These are phyloP conservation scores for Fusarium duplospermum DNA, from an alignment of 2,329 filamentous ascomycete species.

Conservation along the genomic window DNA sequence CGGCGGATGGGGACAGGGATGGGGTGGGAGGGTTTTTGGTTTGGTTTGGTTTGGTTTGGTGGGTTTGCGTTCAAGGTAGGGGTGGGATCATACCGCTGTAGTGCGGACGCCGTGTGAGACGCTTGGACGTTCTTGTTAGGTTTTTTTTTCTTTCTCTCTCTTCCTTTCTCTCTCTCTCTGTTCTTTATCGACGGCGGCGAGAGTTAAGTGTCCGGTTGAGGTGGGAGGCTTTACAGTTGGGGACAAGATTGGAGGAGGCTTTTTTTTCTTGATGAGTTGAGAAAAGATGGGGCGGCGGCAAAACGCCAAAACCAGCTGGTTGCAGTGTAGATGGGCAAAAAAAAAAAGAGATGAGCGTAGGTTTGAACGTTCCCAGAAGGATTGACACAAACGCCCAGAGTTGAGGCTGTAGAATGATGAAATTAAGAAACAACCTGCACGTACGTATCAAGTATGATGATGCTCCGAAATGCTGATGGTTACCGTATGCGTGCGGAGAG, in stretches of 20 bases:
- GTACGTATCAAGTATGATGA: slow-evolving; percentile 26
- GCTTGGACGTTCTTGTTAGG: slow-evolving; percentile 7
- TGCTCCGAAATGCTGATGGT: slow-evolving; percentile 31
- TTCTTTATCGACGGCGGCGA: background rate
- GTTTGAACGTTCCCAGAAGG: slow-evolving; percentile 11
- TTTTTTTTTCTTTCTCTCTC: background rate
- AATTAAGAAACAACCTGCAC: slow-evolving; percentile 5
- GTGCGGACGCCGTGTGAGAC: slow-evolving; percentile 2
- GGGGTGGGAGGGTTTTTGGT: background rate
- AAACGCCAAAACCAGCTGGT: slow-evolving; percentile 27
- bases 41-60: slow-evolving; percentile 4
- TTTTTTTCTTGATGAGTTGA: slow-evolving; percentile 32
- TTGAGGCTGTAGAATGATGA: slow-evolving; percentile 7
- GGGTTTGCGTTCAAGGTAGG: slow-evolving; percentile 5
- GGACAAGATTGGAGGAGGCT: slow-evolving; percentile 15
- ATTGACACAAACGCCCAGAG: slow-evolving; percentile 25
- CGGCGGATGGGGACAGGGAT: slow-evolving; percentile 14
- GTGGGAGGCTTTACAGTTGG: slow-evolving; percentile 9
- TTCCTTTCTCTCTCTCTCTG: background rate
- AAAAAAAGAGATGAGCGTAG: too few relatives aligned
- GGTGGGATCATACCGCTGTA: slow-evolving; percentile 34
- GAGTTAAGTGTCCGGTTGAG: background rate
- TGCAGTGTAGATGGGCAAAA: slow-evolving; percentile 7
- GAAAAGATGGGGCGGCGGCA: slow-evolving; percentile 27
- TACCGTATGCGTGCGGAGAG: slow-evolving; percentile 29